Evolutionary conservation across 306 rosid genomes (phyloP).

Genomic region (Potentilla sterilis): DNA sequence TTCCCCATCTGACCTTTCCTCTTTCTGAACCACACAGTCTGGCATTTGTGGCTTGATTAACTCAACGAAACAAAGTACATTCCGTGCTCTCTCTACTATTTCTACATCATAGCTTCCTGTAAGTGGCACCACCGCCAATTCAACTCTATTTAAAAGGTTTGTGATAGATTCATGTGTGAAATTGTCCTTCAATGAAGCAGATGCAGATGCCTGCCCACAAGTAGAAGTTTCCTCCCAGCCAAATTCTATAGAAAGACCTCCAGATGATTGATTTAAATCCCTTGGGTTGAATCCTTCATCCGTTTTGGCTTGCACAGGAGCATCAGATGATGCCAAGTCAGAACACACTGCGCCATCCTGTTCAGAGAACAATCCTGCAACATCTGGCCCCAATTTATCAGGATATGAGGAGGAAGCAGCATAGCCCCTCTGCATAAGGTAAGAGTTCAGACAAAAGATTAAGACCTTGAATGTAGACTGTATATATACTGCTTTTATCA

Average conservation of each 20-base stretch:
- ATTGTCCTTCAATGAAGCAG: slow-evolving; percentile 28
- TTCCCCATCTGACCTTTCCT: slow-evolving; percentile 33
- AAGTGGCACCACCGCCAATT: slow-evolving; percentile 55
- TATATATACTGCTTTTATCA: slow-evolving; percentile 70
- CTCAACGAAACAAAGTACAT: slow-evolving; percentile 57
- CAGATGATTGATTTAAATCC: slow-evolving; percentile 39
- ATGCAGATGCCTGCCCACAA: slow-evolving; percentile 32
- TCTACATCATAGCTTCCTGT: slow-evolving; percentile 70
- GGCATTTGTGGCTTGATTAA: slow-evolving; percentile 50
- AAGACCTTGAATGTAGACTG: slow-evolving; percentile 75
- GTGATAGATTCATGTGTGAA: slow-evolving; percentile 45
- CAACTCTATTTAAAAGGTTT: slow-evolving; percentile 50
- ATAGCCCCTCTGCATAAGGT: slow-evolving; percentile 44
- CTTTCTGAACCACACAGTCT: slow-evolving; percentile 34
- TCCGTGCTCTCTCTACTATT: slow-evolving; percentile 72
- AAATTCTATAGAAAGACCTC: slow-evolving; percentile 36
- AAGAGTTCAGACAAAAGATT: slow-evolving; percentile 56
- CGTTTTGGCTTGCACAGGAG: slow-evolving; percentile 34
- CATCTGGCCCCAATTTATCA: slow-evolving; percentile 29
- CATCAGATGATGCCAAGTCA: slow-evolving; percentile 34
- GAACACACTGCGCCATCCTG: slow-evolving; percentile 35
- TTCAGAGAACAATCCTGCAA: slow-evolving; percentile 29
- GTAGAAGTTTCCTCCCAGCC: slow-evolving; percentile 25
- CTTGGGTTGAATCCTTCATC: slow-evolving; percentile 55
- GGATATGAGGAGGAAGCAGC: slow-evolving; percentile 22